Evolutionary conservation across 108 stramenopile genomes (phyloP).

Genomic region (Nitzschia sp.): DNA sequence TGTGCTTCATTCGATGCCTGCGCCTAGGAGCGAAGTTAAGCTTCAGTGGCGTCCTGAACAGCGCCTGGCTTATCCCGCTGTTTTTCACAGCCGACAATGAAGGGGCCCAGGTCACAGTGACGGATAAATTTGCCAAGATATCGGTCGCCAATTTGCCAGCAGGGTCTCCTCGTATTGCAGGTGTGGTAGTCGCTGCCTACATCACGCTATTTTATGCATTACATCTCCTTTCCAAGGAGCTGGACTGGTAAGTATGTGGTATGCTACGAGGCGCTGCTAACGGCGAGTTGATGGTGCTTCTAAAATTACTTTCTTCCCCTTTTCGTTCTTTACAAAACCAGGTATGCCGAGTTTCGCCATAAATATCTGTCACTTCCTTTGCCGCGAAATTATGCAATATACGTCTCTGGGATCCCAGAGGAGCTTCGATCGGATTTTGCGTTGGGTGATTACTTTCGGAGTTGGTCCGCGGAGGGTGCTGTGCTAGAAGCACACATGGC

Average conservation of each 20-base stretch:
- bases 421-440: conserved; percentile 37
- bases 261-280: no score
- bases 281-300: no score
- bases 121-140: conserved; percentile 34
- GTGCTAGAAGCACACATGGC: conserved; percentile 53
- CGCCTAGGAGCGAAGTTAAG: conserved; percentile 43
- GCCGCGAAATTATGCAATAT: conserved; percentile 47
- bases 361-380: conserved; percentile 25
- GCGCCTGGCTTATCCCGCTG: conserved; percentile 56
- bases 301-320: no score
- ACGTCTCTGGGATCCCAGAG: conserved; percentile 45
- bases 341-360: conserved; percentile 49
- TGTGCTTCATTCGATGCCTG: conserved; percentile 47
- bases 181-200: conserved; percentile 46
- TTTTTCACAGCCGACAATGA: conserved; percentile 32
- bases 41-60: conserved; percentile 43
- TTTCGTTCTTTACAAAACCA: no score
- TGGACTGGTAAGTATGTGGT: conserved; percentile 71
- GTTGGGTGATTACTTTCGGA: conserved; percentile 47
- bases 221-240: conserved; percentile 49
- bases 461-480: conserved; percentile 32
- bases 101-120: not conserved
- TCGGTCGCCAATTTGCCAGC: conserved; percentile 39
- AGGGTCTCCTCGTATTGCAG: conserved; percentile 24
- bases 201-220: conserved; percentile 48